Evolutionary conservation across 441 rosid species (phyloP), one percentile per base, ranked within the genome.

Genomic region (Populus hybrid): DNA sequence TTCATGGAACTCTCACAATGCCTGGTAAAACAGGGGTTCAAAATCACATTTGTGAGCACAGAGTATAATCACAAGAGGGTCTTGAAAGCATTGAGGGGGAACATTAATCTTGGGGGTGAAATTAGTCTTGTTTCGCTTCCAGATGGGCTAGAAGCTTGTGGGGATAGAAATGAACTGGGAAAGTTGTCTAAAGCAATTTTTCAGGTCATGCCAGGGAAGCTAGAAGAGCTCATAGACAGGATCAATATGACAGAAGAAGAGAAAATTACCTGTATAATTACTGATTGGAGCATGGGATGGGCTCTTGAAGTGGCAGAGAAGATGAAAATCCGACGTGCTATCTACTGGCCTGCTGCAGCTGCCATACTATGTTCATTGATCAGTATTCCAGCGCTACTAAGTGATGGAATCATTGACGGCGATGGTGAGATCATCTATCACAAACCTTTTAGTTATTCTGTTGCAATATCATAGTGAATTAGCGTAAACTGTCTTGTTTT

Each of bases 301-400:
- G 80, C 85, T 11, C 40, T 84, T 1, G 87, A 84, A 40, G 72
- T 89, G 20, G 90, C 90, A 0, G 77, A 79, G 64, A 84, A 88
- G 88, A 69, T 81, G 79, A 88, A 89, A 24, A 84, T 88, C 59
- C 82, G 71, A 24, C 68, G 81, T 4, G 89, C 88, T 2, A 89
- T 87, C 65, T 88, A 89, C 77, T 89, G 91, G 77, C 90, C 93
- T 0, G 87, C 93, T 0, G 83, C 94, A 14, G 88, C 91, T 23
- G 88, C 89, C 5, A 20, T 77, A 33, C 74, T 89, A 75, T 77
- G 83, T 76, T 76, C 80, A 61, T 64, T 75, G 4, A 78, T 82
- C 21, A 76, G 79, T 65, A 80, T 86, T 40, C 83, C 78, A 16
- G 84, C 80, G 80, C 77, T 91, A 73, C 74, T 88, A 36, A 77